These are phyloP conservation scores for Condylostoma magnum DNA, from an alignment of 169 alveolate genomes.

Conservation along the genomic window DNA sequence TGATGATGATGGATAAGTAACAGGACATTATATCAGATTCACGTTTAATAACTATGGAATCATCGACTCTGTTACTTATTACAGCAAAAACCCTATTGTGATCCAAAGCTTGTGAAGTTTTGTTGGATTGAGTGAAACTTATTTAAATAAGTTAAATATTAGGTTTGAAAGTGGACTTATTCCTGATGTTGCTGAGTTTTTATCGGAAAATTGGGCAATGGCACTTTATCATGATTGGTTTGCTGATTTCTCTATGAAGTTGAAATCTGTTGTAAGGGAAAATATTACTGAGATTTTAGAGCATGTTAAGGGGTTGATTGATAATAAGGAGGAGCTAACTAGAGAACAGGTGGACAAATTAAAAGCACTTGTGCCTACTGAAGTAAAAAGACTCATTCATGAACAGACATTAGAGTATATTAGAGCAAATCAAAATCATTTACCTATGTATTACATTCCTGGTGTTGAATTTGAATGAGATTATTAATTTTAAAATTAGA, in stretches of 20 bases:
- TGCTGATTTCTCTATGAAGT: slow-evolving; percentile 77
- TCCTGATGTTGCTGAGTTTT: slow-evolving; percentile 80
- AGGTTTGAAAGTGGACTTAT: slow-evolving; percentile 69
- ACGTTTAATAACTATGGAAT: slow-evolving; percentile 80
- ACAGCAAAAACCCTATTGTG: slow-evolving; percentile 70
- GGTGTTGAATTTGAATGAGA: slow-evolving; percentile 28
- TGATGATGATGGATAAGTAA: slow-evolving; percentile 8
- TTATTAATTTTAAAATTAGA: too few relatives aligned
- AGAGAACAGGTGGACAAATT: slow-evolving; percentile 63
- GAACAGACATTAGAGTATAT: slow-evolving; percentile 78
- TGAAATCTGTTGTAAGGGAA: slow-evolving; percentile 71
- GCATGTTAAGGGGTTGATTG: slow-evolving; percentile 62
- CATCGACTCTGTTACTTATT: slow-evolving; percentile 80
- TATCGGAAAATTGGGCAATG: slow-evolving; percentile 86
- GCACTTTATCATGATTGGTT: slow-evolving; percentile 88
- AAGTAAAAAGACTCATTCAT: slow-evolving; percentile 67
- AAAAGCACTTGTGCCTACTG: slow-evolving; percentile 60
- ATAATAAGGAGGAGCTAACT: slow-evolving; percentile 69
- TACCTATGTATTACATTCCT: slow-evolving; percentile 86
- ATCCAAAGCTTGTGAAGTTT: slow-evolving; percentile 73
- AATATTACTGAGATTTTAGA: slow-evolving; percentile 64
- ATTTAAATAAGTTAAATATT: slow-evolving; percentile 69
- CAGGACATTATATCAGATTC: slow-evolving; percentile 80
- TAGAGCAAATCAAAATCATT: slow-evolving; percentile 77
- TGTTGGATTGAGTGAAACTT: slow-evolving; percentile 83